phyloP scores from a whole-genome alignment of 257 asterid species.

The Fraxinus cuspidata region DNA sequence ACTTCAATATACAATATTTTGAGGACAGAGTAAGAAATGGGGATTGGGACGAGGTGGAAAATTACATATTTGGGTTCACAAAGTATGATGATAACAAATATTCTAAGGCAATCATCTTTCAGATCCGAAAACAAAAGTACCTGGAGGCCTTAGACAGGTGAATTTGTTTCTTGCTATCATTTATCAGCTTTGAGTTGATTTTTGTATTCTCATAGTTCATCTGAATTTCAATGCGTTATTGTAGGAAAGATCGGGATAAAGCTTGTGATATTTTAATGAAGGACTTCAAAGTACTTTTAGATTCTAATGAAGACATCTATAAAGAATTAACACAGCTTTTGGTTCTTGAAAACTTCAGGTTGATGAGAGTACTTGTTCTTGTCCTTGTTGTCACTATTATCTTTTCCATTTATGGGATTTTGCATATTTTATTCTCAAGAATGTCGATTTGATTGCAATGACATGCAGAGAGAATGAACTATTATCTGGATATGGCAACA shows the following conservation, averaged over 20 bases:
- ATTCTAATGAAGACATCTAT: conserved; percentile 87
- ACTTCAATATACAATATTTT: conserved; percentile 26
- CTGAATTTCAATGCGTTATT: not conserved
- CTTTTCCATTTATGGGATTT: not conserved
- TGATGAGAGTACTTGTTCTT: conserved; percentile 27
- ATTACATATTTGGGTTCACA: conserved; percentile 27
- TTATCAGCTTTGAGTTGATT: not conserved
- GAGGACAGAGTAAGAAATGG: conserved; percentile 27
- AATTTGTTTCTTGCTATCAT: not conserved
- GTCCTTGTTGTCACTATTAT: conserved; percentile 2
- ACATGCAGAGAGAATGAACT: conserved; percentile 84
- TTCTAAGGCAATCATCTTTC: conserved; percentile 29
- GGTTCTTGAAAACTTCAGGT: conserved; percentile 90
- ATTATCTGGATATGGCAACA: conserved; percentile 86
- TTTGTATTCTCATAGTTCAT: not conserved
- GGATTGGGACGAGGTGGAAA: conserved; percentile 30
- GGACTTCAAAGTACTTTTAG: conserved; percentile 89
- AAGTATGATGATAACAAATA: conserved; percentile 29
- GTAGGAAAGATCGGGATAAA: conserved; percentile 76
- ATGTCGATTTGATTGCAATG: conserved; percentile 7
- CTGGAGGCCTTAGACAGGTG: conserved; percentile 30
- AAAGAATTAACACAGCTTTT: conserved; percentile 93
- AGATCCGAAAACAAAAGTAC: conserved; percentile 32
- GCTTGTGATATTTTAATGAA: conserved; percentile 88
- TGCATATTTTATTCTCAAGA: conserved; percentile 2